Evolutionary conservation across 2,329 filamentous ascomycete genomes (phyloP).

Genomic region (Trichoderma gracile): DNA sequence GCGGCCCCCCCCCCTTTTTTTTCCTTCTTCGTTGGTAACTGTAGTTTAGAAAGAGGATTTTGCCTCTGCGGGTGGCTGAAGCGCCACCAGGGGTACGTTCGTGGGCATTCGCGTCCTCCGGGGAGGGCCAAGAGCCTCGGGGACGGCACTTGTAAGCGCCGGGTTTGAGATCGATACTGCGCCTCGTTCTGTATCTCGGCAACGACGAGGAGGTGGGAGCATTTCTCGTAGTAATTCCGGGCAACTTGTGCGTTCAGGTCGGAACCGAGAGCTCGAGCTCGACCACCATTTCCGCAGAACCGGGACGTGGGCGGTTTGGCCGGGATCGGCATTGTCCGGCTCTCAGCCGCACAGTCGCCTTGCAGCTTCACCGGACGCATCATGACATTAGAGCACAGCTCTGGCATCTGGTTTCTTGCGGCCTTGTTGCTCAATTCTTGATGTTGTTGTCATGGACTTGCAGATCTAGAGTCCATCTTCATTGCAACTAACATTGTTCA

Average conservation of each 20-base stretch:
- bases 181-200: neutral
- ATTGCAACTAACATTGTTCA: neutral
- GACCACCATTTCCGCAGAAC: too few species aligned
- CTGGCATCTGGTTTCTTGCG: too few species aligned
- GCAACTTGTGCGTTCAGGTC: too few species aligned
- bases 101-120: neutral
- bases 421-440: neutral
- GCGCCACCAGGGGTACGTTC: conserved; percentile 1
- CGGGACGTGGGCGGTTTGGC: too few species aligned
- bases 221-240: too few species aligned
- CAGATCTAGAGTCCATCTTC: neutral
- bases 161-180: neutral
- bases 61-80: neutral
- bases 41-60: neutral
- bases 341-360: too few species aligned
- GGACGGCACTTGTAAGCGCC: neutral
- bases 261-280: too few species aligned
- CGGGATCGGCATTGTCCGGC: neutral
- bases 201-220: neutral
- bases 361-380: too few species aligned
- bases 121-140: neutral
- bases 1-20: too few species aligned
- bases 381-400: too few species aligned
- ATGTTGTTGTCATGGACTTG: neutral
- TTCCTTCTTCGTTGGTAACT: neutral